Evolutionary conservation across 208 protist genomes (phyloP), one percentile per base, ranked within the genome.

Genomic region (Crithidia sp.): DNA sequence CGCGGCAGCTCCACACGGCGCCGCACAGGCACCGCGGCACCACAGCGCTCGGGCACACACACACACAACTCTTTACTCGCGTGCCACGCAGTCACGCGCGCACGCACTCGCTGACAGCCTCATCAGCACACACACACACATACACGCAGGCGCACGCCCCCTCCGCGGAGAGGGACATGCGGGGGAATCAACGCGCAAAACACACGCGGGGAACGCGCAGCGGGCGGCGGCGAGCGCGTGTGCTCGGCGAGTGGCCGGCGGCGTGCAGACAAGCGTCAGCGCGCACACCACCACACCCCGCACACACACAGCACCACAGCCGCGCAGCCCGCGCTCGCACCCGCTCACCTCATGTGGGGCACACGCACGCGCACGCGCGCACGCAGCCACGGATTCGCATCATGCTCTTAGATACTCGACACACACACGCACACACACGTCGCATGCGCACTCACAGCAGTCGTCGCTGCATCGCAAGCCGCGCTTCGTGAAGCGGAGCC

Each of bases 281-380:
- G 14, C 57, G 13, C 57, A 62, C 57, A 62, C 57, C 57, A 17
- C 57, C 28, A 16, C 57, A 45, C n/a, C 0, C 7, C 57, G 17
- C 28, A 28, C 28, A 45, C 28, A 45, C 57, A 62, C 39, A 41
- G 7, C 28, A 45, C 57, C 57, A 62, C 57, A 14, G 57, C 57
- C 7, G 39, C 57, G 41, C 39, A 28, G 17, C 57, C 41, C 28
- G 5, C 57, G 39, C 7, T 40, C 57, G 57, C 16, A 8, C 17
- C 39, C 39, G 57, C 57, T 62, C 57, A 62, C 41, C 57, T 62
- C 57, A 62, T 62, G 57, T 16, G 57, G 57, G 17, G 28, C 39
- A 45, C 57, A 45, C 57, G 61, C 54, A 44, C 61, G 28, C n/a
- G 61, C 61, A 4, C 7, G 44, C 61, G 40, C 44, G 17, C 57